Percentiles rank a stretch among this genome's conserved stretches.
These are phyloP conservation scores for Boletellus sp. DNA, from an alignment of 768 basidiomycete genomes.

Conservation along the genomic window DNA sequence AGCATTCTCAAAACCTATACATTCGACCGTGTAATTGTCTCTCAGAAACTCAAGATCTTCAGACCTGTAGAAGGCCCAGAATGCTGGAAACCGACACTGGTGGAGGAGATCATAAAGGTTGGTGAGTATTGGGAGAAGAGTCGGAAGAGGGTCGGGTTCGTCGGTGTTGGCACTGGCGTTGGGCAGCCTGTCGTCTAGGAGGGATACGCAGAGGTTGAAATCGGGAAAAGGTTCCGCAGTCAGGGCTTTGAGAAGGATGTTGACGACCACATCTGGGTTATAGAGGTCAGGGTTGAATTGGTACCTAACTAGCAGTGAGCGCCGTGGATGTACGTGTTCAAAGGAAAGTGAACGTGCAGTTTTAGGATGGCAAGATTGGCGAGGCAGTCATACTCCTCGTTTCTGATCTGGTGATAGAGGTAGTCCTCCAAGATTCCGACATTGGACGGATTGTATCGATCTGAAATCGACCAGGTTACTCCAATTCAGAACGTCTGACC, in stretches of 20 bases:
- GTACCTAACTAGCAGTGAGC: conserved; percentile 51
- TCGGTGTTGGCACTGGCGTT: conserved; percentile 53
- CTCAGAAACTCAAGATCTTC: conserved; percentile 66
- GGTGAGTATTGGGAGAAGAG: conserved; percentile 65
- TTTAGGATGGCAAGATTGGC: conserved; percentile 95
- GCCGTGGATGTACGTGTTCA: not conserved
- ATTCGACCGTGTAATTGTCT: conserved; percentile 85
- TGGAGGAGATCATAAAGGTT: conserved; percentile 67
- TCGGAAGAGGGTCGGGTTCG: conserved; percentile 77
- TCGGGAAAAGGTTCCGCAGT: conserved; percentile 85
- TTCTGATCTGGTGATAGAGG: conserved; percentile 89
- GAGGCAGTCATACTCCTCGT: conserved; percentile 89
- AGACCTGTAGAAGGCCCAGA: conserved; percentile 76
- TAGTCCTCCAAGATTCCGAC: conserved; percentile 94
- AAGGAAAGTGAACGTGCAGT: conserved; percentile 49
- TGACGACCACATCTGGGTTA: conserved; percentile 89
- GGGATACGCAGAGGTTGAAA: conserved; percentile 90
- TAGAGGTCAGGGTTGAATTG: conserved; percentile 94
- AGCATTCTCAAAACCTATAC: conserved; percentile 78
- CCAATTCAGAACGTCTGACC: not conserved
- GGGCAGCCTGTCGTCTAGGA: conserved; percentile 73
- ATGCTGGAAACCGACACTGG: conserved; percentile 83
- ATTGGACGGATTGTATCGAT: conserved; percentile 97
- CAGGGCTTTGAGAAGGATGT: conserved; percentile 91
- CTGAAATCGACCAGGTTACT: conserved; percentile 38